Conservation (phyloP, 345 rosid species). For the Euphorbia peplus region DNA sequence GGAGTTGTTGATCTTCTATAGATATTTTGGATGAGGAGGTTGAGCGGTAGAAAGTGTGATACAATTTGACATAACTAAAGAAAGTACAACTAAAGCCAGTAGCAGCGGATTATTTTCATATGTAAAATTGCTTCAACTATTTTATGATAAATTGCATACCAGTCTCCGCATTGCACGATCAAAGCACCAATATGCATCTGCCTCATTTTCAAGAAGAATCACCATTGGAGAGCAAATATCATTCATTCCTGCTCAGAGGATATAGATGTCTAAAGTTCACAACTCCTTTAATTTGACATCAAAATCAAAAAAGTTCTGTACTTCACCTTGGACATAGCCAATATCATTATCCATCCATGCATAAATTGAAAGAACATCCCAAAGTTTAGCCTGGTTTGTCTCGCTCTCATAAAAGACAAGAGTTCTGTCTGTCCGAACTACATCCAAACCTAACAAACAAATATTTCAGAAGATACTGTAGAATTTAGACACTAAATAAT, state of each 20-base stretch:
- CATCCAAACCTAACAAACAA: conserved; percentile 76
- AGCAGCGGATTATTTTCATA: background rate
- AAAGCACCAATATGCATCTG: conserved; percentile 97
- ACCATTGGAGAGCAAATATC: conserved; percentile 95
- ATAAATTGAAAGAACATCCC: conserved; percentile 84
- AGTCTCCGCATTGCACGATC: conserved; percentile 85
- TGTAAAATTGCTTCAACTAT: background rate
- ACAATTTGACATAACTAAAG: too few species aligned
- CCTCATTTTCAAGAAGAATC: conserved; percentile 85
- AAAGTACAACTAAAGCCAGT: background rate
- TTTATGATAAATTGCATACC: conserved; percentile 38
- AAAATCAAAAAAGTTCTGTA: conserved; percentile 3
- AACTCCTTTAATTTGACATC: conserved; percentile 2
- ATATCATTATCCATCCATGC: conserved; percentile 87
- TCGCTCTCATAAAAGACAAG: conserved; percentile 74
- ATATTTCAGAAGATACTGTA: conserved; percentile 11
- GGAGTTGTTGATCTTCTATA: too few species aligned
- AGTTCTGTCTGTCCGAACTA: conserved; percentile 80
- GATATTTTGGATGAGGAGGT: too few species aligned
- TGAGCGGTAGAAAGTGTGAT: too few species aligned
- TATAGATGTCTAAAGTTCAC: conserved; percentile 8
- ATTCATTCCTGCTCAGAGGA: conserved; percentile 73
- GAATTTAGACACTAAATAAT: background rate
- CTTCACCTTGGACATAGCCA: conserved; percentile 84
- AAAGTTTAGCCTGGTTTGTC: conserved; percentile 69